Percentiles rank a stretch among this genome's conserved stretches.
Conservation (phyloP, 2,329 filamentous ascomycete species). For the Xylaria sp. region DNA sequence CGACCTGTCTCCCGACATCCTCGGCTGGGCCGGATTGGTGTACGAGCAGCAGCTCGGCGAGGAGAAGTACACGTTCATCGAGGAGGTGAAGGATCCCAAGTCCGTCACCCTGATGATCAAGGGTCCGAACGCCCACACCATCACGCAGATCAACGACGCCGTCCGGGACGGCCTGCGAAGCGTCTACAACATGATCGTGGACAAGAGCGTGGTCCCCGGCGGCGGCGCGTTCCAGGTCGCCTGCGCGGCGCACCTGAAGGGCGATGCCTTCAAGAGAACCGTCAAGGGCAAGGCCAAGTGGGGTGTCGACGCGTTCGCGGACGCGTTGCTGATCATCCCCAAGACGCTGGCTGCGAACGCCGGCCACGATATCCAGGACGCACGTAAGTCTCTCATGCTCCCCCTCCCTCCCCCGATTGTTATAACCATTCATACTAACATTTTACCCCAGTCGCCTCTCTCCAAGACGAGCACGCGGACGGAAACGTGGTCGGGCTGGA, state of each 20-base stretch:
- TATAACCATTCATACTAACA: conserved; percentile 9
- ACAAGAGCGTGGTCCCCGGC: conserved; percentile 91
- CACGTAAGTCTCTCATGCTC: conserved; percentile 67
- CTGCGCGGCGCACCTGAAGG: conserved; percentile 83
- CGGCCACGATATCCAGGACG: conserved; percentile 95
- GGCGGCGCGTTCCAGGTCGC: conserved; percentile 96
- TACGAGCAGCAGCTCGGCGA: conserved; percentile 98
- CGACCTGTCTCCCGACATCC: conserved; percentile 81
- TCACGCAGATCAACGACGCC: conserved; percentile 93
- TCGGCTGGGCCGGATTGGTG: conserved; percentile 94
- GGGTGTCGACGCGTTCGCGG: conserved; percentile 92
- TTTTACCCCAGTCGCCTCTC: conserved; percentile 67
- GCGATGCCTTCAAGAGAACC: conserved; percentile 82
- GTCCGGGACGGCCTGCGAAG: conserved; percentile 92
- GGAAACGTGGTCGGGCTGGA: conserved; percentile 87
- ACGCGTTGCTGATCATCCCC: conserved; percentile 91
- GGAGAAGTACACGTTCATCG: conserved; percentile 98
- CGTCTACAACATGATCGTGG: conserved; percentile 99
- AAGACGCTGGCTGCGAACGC: conserved; percentile 97
- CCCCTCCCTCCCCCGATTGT: not conserved
- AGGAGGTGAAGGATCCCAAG: conserved; percentile 98
- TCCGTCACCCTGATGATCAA: conserved; percentile 98
- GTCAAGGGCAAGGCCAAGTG: conserved; percentile 98
- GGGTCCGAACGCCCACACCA: conserved; percentile 95
- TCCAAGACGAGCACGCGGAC: conserved; percentile 84